Percentiles rank a stretch among this genome's conserved stretches.
Evolutionary conservation across 345 rosid genomes (phyloP).

Genomic region (Bruguiera gymnorhiza): DNA sequence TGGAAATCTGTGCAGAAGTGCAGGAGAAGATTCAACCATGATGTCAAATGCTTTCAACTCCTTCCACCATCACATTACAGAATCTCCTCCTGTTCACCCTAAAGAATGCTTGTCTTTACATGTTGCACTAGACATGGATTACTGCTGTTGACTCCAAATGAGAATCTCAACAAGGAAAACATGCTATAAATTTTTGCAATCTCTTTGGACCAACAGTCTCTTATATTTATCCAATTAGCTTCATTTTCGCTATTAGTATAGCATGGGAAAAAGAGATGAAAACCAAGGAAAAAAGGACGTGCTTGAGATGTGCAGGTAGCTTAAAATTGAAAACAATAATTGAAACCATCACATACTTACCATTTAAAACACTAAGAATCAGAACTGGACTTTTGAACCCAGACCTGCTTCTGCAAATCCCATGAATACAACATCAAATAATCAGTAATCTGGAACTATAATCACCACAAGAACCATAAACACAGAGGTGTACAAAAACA

Average conservation of each 20-base stretch:
- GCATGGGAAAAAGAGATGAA: neutral
- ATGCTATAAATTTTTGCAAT: too few relatives aligned
- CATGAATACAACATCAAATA: conserved; percentile 5
- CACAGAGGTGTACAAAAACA: neutral
- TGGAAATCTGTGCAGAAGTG: neutral
- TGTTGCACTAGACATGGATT: too few relatives aligned
- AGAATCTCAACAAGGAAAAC: too few relatives aligned
- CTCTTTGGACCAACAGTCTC: neutral
- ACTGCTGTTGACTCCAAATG: too few relatives aligned
- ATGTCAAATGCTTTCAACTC: neutral
- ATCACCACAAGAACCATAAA: too few relatives aligned
- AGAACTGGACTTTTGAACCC: conserved; percentile 73
- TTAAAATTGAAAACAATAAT: neutral
- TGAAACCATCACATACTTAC: neutral
- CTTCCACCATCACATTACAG: too few relatives aligned
- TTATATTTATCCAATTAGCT: neutral
- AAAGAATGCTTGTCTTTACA: too few relatives aligned
- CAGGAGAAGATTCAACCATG: neutral
- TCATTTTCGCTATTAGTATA: neutral
- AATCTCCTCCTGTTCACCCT: too few relatives aligned
- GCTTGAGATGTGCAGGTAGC: neutral
- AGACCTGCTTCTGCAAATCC: conserved; percentile 67
- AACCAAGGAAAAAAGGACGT: neutral
- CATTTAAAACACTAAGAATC: conserved; percentile 41
- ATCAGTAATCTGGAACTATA: neutral